Conservation (phyloP, 768 basidiomycete species). For the Trametes coccinea region DNA sequence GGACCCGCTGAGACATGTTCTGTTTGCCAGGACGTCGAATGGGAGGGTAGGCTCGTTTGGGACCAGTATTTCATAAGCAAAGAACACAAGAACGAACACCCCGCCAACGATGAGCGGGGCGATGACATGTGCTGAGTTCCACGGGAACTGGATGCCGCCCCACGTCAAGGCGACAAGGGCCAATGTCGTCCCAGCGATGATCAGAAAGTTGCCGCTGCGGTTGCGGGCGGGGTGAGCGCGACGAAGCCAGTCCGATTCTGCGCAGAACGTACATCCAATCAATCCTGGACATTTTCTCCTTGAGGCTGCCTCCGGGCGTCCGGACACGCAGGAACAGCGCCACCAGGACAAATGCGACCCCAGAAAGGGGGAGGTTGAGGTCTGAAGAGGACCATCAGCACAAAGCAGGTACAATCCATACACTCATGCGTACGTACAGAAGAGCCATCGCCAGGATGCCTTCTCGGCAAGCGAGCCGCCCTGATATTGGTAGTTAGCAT, state of each 20-base stretch:
- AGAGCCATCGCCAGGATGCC: conserved; percentile 22
- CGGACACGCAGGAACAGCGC: conserved; percentile 18
- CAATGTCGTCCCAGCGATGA: conserved; percentile 34
- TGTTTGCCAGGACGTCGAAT: conserved; percentile 16
- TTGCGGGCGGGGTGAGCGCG: too few species aligned
- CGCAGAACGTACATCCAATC: conserved; percentile 29
- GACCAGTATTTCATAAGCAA: conserved; percentile 17
- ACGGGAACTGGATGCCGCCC: conserved; percentile 43
- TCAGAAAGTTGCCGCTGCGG: conserved; percentile 37
- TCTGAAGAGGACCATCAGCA: conserved; percentile 24
- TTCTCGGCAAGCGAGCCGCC: conserved; percentile 30
- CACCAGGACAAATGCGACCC: conserved; percentile 15
- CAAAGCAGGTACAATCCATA: too few species aligned
- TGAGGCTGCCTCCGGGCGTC: conserved; percentile 31
- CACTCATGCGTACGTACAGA: conserved; percentile 4
- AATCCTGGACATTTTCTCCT: conserved; percentile 33
- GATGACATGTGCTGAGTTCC: conserved; percentile 39
- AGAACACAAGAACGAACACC: conserved; percentile 30
- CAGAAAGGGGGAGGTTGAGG: conserved; percentile 36
- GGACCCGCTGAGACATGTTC: conserved; percentile 9
- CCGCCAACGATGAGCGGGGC: conserved; percentile 44
- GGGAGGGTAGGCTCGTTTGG: conserved; percentile 25
- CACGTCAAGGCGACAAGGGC: conserved; percentile 42
- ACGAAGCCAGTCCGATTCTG: too few species aligned
- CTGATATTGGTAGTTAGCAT: background rate